A percentile compares a stretch with the other conserved stretches of the same genome.
Conservation (phyloP, 768 basidiomycete genomes). For the Lactarius deliciosus region DNA sequence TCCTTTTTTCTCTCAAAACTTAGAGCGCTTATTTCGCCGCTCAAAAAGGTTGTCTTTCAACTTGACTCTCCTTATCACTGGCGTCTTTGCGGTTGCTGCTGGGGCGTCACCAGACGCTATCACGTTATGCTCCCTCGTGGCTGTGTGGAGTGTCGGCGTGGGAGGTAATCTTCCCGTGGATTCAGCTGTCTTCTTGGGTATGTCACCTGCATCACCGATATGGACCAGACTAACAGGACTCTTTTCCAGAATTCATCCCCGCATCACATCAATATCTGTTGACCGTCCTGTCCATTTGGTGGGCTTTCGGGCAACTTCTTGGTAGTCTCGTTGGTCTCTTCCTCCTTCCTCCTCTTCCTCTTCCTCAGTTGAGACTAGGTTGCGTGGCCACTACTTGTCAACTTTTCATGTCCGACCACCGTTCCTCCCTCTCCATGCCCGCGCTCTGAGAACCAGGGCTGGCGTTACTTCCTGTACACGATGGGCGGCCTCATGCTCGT, state of each 20-base stretch:
- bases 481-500: constrained; percentile 72
- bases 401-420: constrained; percentile 56
- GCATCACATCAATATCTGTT: constrained; percentile 73
- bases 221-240: no score
- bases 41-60: constrained; percentile 60
- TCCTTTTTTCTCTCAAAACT: neutral
- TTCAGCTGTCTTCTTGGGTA: constrained; percentile 72
- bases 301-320: constrained; percentile 73
- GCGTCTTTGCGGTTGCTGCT: constrained; percentile 62
- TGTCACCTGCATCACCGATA: constrained; percentile 21
- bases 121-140: constrained; percentile 51
- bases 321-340: constrained; percentile 44
- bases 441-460: constrained; percentile 60
- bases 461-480: constrained; percentile 73
- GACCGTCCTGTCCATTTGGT: constrained; percentile 75
- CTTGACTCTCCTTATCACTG: constrained; percentile 65
- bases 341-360: neutral
- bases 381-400: constrained; percentile 72
- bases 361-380: constrained; percentile 40
- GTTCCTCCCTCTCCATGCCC: constrained; percentile 39
- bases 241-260: constrained; percentile 60
- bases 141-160: constrained; percentile 65
- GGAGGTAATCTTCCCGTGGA: constrained; percentile 77
- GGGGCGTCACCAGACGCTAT: constrained; percentile 57
- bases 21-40: neutral